Evolutionary conservation across 345 rosid species (phyloP).

Genomic region (Geranium brycei): DNA sequence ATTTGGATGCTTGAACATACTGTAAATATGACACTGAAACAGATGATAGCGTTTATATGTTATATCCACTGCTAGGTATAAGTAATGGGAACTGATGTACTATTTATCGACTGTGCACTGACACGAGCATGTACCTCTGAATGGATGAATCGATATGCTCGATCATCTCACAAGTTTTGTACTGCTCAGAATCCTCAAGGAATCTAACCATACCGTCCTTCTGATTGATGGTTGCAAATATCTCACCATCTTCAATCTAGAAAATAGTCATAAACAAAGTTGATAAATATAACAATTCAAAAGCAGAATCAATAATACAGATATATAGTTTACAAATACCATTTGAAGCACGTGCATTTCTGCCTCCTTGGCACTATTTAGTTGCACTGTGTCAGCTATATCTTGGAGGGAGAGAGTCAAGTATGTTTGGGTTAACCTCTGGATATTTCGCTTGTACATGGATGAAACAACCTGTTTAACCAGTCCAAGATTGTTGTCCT

Average conservation of each 20-base stretch:
- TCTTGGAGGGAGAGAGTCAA: slow-evolving; percentile 94
- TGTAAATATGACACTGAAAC: too few relatives aligned
- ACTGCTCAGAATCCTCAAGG: slow-evolving; percentile 93
- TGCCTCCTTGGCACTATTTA: slow-evolving; percentile 71
- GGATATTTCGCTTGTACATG: slow-evolving; percentile 86
- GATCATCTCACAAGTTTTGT: slow-evolving; percentile 79
- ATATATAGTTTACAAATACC: slow-evolving; percentile 23
- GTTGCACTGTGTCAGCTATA: slow-evolving; percentile 72
- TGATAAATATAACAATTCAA: not conserved
- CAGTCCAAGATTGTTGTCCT: slow-evolving; percentile 92
- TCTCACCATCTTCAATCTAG: slow-evolving; percentile 94
- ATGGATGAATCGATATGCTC: slow-evolving; percentile 71
- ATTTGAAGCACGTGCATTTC: slow-evolving; percentile 98
- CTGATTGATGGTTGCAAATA: slow-evolving; percentile 92
- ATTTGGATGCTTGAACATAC: not conserved
- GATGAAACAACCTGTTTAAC: slow-evolving; percentile 90
- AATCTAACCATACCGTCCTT: slow-evolving; percentile 99
- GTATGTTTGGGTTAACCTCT: slow-evolving; percentile 88
- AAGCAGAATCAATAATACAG: not conserved
- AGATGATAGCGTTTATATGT: too few relatives aligned
- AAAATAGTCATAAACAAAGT: slow-evolving; percentile 1
- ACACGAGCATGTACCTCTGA: slow-evolving; percentile 41
- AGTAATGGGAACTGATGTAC: not conserved
- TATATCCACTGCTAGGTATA: too few relatives aligned
- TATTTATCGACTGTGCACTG: not conserved